Percentiles rank a stretch among this genome's conserved stretches.
phyloP scores from a whole-genome alignment of 352 stramenopile genomes.

The Globisporangium spinosum region DNA sequence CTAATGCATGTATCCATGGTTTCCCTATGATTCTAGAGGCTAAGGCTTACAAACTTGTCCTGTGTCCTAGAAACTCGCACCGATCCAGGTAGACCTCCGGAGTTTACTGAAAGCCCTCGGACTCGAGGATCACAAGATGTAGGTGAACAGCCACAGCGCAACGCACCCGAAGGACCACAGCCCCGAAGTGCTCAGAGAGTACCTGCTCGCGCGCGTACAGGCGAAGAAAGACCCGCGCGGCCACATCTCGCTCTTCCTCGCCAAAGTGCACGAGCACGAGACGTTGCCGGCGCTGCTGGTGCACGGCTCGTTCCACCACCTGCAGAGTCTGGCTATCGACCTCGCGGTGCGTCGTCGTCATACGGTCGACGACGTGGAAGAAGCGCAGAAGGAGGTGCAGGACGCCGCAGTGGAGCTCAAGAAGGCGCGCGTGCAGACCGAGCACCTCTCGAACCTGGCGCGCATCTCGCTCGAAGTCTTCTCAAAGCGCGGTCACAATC shows the following conservation, averaged over 20 bases:
- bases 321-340: slow-evolving; percentile 41
- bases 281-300: slow-evolving; percentile 47
- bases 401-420: slow-evolving; percentile 68
- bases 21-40: background rate
- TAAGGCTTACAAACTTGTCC: background rate
- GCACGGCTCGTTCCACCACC: slow-evolving; percentile 9
- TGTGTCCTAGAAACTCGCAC: slow-evolving; percentile 28
- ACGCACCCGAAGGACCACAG: slow-evolving; percentile 19
- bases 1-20: background rate
- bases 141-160: slow-evolving; percentile 1
- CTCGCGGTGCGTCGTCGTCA: slow-evolving; percentile 64
- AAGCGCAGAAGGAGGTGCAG: slow-evolving; percentile 65
- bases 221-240: slow-evolving; percentile 45
- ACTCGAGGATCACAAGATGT: slow-evolving; percentile 23
- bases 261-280: slow-evolving; percentile 68
- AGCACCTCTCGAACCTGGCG: slow-evolving; percentile 71
- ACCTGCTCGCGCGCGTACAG: slow-evolving; percentile 68
- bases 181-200: slow-evolving; percentile 56
- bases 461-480: slow-evolving; percentile 66
- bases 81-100: slow-evolving; percentile 54
- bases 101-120: slow-evolving; percentile 44
- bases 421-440: slow-evolving; percentile 64
- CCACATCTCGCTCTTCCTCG: slow-evolving; percentile 48
- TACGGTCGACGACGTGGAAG: slow-evolving; percentile 77
- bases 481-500: slow-evolving; percentile 24